phyloP scores from a whole-genome alignment of 2,329 filamentous ascomycete genomes.

The Hyphodiscus sp. region DNA sequence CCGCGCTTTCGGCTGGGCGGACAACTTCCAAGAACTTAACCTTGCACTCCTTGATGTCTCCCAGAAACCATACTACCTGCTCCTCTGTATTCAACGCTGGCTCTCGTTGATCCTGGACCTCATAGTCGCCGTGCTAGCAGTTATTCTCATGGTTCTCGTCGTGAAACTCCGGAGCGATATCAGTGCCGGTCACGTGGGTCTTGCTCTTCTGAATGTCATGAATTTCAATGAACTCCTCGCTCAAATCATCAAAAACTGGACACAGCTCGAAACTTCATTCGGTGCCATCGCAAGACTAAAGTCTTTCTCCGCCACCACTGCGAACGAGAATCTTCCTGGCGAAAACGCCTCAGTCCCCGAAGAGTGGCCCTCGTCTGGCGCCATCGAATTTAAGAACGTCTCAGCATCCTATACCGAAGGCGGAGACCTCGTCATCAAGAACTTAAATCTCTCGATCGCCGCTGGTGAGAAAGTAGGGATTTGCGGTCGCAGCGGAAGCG shows the following conservation, averaged over 20 bases:
- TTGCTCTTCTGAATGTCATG: conserved; percentile 27
- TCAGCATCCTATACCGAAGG: conserved; percentile 27
- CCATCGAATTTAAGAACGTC: conserved; percentile 30
- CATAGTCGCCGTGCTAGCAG: conserved; percentile 24
- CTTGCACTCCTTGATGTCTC: conserved; percentile 44
- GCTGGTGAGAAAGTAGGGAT: conserved; percentile 44
- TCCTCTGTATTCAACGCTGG: conserved; percentile 53
- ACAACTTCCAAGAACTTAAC: conserved; percentile 28
- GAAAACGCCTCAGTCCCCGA: conserved; percentile 13
- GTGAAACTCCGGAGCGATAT: conserved; percentile 27
- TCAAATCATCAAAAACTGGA: conserved; percentile 22
- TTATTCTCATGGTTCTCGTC: conserved; percentile 30
- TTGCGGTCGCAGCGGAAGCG: conserved; percentile 41
- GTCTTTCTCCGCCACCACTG: conserved; percentile 11
- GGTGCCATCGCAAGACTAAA: conserved; percentile 22
- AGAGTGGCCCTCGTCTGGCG: conserved; percentile 23
- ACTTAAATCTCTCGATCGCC: conserved; percentile 40
- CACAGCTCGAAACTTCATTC: conserved; percentile 23
- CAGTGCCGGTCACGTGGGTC: conserved; percentile 25
- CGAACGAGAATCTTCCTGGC: conserved; percentile 13
- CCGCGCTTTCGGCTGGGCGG: conserved; percentile 39
- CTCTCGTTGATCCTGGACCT: conserved; percentile 37
- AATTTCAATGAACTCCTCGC: conserved; percentile 22
- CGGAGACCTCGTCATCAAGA: conserved; percentile 12
- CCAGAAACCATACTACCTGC: conserved; percentile 51